A percentile compares a stretch with the other conserved stretches of the same genome.
Conservation (phyloP, 1,284 basidiomycete genomes). For the Cystobasidiaceae sp. region DNA sequence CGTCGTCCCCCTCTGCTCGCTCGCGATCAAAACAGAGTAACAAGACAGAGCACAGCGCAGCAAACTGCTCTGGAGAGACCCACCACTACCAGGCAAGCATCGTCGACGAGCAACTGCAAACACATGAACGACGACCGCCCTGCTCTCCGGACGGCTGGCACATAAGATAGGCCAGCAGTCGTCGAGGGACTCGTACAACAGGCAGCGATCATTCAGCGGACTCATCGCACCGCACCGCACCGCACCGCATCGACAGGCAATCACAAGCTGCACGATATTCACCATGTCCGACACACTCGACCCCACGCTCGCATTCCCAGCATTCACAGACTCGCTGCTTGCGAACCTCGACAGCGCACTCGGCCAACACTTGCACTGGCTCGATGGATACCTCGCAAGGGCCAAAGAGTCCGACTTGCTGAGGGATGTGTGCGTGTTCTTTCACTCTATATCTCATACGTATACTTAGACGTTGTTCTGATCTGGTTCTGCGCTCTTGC, state of each 20-base stretch:
- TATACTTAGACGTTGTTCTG: neutral
- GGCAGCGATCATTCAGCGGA: too few relatives aligned
- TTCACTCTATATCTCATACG: neutral
- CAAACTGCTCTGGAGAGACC: too few relatives aligned
- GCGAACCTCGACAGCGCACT: neutral
- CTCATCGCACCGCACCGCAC: neutral
- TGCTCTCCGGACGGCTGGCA: too few relatives aligned
- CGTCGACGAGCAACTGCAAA: too few relatives aligned
- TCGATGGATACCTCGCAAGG: conserved; percentile 7
- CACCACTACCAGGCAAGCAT: too few relatives aligned
- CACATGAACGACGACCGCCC: too few relatives aligned
- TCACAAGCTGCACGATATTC: too few relatives aligned
- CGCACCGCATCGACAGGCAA: neutral
- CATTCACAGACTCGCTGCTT: neutral
- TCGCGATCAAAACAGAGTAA: too few relatives aligned
- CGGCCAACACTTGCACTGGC: conserved; percentile 11
- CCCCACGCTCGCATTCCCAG: neutral
- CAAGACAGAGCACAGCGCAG: too few relatives aligned
- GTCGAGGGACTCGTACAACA: too few relatives aligned
- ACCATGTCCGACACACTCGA: conserved; percentile 10
- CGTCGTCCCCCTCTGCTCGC: too few relatives aligned
- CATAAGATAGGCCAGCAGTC: too few relatives aligned
- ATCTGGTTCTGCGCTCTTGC: neutral
- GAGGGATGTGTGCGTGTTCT: neutral
- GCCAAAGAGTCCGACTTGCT: conserved; percentile 1